Percentiles rank a stretch among this genome's conserved stretches.
Conservation (phyloP, 2,329 filamentous ascomycete species). For the Diplodia scrobiculata region DNA sequence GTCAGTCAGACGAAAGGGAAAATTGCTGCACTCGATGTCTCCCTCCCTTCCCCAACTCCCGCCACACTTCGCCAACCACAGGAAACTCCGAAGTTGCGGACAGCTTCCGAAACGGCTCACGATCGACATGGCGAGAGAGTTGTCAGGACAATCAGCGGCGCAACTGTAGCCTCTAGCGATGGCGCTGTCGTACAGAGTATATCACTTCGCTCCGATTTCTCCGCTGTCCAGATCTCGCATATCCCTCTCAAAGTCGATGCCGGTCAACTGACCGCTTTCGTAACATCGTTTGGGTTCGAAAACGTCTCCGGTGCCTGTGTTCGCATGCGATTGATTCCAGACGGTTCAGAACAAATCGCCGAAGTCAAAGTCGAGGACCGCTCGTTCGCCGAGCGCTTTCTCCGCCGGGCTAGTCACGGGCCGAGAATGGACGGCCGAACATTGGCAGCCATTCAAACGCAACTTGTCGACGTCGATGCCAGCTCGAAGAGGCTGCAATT, state of each 20-base stretch:
- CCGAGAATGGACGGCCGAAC: background rate
- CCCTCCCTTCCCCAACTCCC: background rate
- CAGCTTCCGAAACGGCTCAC: background rate
- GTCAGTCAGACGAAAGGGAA: background rate
- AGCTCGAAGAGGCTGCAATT: background rate
- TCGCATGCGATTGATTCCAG: background rate
- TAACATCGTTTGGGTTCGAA: background rate
- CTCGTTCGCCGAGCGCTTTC: background rate
- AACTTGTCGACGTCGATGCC: background rate
- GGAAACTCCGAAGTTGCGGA: background rate
- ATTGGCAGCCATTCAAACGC: background rate
- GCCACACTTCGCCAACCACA: background rate
- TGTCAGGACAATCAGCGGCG: background rate
- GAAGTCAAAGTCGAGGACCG: background rate
- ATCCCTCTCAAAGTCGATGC: background rate
- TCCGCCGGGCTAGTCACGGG: background rate
- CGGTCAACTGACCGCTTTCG: background rate
- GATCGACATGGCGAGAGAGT: background rate
- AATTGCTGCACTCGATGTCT: background rate
- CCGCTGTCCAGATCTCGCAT: background rate
- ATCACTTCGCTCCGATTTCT: background rate
- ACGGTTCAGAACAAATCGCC: background rate
- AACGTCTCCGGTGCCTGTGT: background rate
- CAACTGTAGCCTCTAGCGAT: background rate
- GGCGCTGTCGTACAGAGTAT: background rate